Conservation (phyloP, 2,329 filamentous ascomycete species). For the Fusarium nodosum region DNA sequence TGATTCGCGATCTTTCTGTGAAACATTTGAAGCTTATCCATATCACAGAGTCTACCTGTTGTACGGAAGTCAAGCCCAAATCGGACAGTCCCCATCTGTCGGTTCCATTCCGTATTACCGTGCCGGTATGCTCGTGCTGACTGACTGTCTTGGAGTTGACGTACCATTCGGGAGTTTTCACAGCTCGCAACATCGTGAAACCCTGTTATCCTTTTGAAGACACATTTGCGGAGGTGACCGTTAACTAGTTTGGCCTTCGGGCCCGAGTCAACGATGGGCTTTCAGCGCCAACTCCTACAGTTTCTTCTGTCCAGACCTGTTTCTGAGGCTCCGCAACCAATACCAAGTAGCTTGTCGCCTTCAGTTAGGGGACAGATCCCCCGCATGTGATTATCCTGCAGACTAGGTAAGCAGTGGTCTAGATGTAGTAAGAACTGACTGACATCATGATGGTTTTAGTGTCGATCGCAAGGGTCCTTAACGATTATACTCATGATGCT, state of each 20-base stretch:
- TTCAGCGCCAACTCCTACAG: constrained; percentile 2
- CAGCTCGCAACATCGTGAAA: constrained; percentile 11
- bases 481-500: constrained; percentile 14
- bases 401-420: constrained; percentile 20
- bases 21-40: constrained; percentile 30
- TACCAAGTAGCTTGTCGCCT: constrained; percentile 22
- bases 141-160: constrained; percentile 22
- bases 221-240: constrained; percentile 2
- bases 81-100: constrained; percentile 24
- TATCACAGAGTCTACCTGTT: constrained; percentile 17
- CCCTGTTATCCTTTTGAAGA: background rate
- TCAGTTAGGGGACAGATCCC: constrained; percentile 15
- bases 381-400: constrained; percentile 38
- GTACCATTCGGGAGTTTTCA: constrained; percentile 38
- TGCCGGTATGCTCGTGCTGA: constrained; percentile 17
- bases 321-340: constrained; percentile 34
- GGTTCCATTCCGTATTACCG: constrained; percentile 20
- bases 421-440: constrained; percentile 40
- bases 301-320: constrained; percentile 1
- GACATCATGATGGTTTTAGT: constrained; percentile 36
- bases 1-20: constrained; percentile 41
- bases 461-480: constrained; percentile 33
- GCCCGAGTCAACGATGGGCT: constrained; percentile 1
- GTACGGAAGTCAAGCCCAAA: constrained; percentile 28
- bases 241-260: background rate